Evolutionary conservation across 176 grass and related monocot genomes (phyloP).

Genomic region (Sorghum bicolor): DNA sequence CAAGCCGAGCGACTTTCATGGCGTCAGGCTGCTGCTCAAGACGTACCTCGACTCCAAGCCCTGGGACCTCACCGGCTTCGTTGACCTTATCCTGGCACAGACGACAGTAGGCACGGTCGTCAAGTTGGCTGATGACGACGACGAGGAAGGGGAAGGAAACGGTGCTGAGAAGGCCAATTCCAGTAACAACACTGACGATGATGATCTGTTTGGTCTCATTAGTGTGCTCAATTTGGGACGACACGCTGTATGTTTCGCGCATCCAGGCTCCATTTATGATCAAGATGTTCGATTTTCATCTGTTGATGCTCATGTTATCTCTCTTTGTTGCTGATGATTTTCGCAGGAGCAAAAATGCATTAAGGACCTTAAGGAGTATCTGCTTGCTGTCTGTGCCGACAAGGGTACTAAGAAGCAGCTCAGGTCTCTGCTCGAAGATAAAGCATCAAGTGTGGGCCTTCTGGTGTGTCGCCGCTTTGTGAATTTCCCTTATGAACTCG

Average conservation of each 20-base stretch:
- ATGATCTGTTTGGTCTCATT: slow-evolving; percentile 68
- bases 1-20: slow-evolving; percentile 69
- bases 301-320: background rate
- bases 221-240: slow-evolving; percentile 71
- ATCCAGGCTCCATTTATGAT: background rate
- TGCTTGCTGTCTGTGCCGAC: slow-evolving; percentile 53
- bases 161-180: background rate
- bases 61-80: slow-evolving; percentile 87
- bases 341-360: slow-evolving; percentile 64
- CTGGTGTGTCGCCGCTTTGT: slow-evolving; percentile 75
- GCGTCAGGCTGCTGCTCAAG: slow-evolving; percentile 70
- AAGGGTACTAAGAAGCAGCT: slow-evolving; percentile 59
- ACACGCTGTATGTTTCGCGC: slow-evolving; percentile 37
- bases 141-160: slow-evolving; percentile 23
- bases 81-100: slow-evolving; percentile 77
- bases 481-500: slow-evolving; percentile 80
- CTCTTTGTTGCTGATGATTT: background rate
- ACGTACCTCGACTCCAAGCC: slow-evolving; percentile 67
- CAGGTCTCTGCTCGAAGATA: slow-evolving; percentile 52
- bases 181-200: slow-evolving; percentile 24
- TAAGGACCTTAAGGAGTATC: slow-evolving; percentile 65
- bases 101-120: slow-evolving; percentile 84
- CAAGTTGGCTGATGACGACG: slow-evolving; percentile 65
- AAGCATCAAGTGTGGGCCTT: slow-evolving; percentile 51
- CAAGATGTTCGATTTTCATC: background rate